Conservation (phyloP, 1,139 yeast species). For the Suhomyces atakaporum region DNA sequence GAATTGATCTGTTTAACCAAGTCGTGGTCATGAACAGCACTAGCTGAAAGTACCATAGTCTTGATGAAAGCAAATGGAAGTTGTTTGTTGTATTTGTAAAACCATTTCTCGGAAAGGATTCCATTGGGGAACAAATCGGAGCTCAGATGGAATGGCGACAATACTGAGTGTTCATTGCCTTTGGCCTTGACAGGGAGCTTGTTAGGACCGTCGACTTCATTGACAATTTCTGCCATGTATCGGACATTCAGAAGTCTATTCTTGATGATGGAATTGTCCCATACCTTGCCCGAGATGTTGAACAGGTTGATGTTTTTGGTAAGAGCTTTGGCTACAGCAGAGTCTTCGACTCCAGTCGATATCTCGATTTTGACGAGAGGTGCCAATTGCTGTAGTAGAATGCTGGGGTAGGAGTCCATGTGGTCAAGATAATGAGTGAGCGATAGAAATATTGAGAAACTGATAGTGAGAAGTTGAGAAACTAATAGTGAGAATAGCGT, state of each 20-base stretch:
- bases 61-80: slow-evolving; percentile 40
- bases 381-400: slow-evolving; percentile 34
- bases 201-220: slow-evolving; percentile 2
- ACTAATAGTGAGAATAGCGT: too few relatives aligned
- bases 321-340: slow-evolving; percentile 6
- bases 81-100: slow-evolving; percentile 32
- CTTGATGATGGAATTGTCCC: slow-evolving; percentile 46
- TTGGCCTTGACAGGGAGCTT: slow-evolving; percentile 3
- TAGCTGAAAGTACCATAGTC: slow-evolving; percentile 21
- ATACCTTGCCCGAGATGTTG: slow-evolving; percentile 26
- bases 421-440: too few relatives aligned
- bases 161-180: slow-evolving; percentile 26
- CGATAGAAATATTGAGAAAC: too few relatives aligned
- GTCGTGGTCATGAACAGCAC: slow-evolving; percentile 17
- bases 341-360: not conserved
- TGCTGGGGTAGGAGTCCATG: slow-evolving; percentile 36
- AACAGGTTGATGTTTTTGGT: slow-evolving; percentile 12
- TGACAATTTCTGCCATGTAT: slow-evolving; percentile 28
- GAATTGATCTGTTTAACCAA: slow-evolving; percentile 23
- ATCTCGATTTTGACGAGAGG: slow-evolving; percentile 28
- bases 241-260: slow-evolving; percentile 40
- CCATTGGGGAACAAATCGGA: slow-evolving; percentile 49
- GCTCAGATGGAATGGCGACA: slow-evolving; percentile 40
- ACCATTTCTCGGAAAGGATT: slow-evolving; percentile 39
- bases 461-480: too few relatives aligned